A percentile compares a stretch with the other conserved stretches of the same genome.
These are phyloP conservation scores for Cucurbita ficifolia DNA, from an alignment of 306 rosid species.

Conservation along the genomic window DNA sequence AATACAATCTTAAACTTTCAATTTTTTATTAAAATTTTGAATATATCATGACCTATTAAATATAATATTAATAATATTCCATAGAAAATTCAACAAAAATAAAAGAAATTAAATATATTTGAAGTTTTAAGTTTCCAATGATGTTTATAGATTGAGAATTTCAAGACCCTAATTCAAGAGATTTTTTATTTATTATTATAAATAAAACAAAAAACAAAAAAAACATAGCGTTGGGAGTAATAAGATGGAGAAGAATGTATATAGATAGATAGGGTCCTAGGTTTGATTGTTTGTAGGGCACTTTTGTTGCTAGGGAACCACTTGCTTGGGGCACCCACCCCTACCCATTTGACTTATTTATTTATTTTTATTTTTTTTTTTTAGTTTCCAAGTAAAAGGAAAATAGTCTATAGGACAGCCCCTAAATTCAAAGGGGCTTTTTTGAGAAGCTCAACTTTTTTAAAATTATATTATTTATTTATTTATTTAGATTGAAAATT, in stretches of 20 bases:
- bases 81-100: not conserved
- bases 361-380: not conserved
- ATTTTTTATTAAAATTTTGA: too few relatives aligned
- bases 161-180: not conserved
- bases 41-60: too few relatives aligned
- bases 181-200: not conserved
- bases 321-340: not conserved
- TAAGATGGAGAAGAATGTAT: not conserved
- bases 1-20: too few relatives aligned
- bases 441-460: not conserved
- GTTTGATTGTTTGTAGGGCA: constrained; percentile 10
- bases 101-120: not conserved
- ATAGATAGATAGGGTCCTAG: not conserved
- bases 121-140: not conserved
- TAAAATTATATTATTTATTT: too few relatives aligned
- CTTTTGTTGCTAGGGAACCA: constrained; percentile 1
- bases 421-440: not conserved
- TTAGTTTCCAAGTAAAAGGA: not conserved
- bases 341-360: not conserved
- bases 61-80: too few relatives aligned
- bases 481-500: not conserved
- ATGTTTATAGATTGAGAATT: not conserved
- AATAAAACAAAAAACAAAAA: too few relatives aligned
- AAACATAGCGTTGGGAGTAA: not conserved
- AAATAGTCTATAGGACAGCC: not conserved